These are phyloP conservation scores for Diospyros kaki DNA, from an alignment of 148 eudicot genomes.

Conservation along the genomic window DNA sequence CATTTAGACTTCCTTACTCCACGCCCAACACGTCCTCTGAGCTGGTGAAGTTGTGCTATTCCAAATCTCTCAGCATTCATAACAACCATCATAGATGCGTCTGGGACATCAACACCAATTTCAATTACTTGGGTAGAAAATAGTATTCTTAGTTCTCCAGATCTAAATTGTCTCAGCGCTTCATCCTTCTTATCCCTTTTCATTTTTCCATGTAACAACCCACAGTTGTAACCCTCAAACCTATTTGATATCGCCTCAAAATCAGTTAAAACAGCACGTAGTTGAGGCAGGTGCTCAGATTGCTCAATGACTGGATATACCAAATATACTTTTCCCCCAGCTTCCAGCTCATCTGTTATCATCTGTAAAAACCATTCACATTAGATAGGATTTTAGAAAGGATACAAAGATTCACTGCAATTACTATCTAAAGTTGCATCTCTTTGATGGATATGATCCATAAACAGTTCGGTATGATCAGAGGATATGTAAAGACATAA, in stretches of 20 bases:
- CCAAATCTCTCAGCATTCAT: slow-evolving; percentile 98
- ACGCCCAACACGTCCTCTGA: slow-evolving; percentile 92
- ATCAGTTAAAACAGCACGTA: slow-evolving; percentile 89
- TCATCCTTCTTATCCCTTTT: slow-evolving; percentile 82
- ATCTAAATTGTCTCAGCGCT: slow-evolving; percentile 62
- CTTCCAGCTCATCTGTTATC: slow-evolving; percentile 65
- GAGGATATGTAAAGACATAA: no score
- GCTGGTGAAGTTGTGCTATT: slow-evolving; percentile 93
- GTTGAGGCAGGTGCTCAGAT: slow-evolving; percentile 89
- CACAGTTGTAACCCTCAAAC: slow-evolving; percentile 61
- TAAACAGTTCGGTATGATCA: no score
- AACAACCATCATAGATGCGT: slow-evolving; percentile 98
- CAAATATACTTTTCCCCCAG: slow-evolving; percentile 76
- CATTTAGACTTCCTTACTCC: slow-evolving; percentile 84
- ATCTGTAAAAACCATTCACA: slow-evolving; percentile 37
- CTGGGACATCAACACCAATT: slow-evolving; percentile 91
- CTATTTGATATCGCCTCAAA: slow-evolving; percentile 48
- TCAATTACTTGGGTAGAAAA: slow-evolving; percentile 92
- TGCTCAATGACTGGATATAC: slow-evolving; percentile 82
- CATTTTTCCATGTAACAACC: slow-evolving; percentile 86
- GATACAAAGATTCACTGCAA: not conserved
- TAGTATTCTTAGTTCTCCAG: slow-evolving; percentile 71
- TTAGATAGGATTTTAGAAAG: not conserved
- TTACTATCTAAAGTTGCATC: not conserved
- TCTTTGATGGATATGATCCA: no score